These are phyloP conservation scores for Mortierella polycephala DNA, from an alignment of 371 early-diverging fungal species.

Conservation along the genomic window DNA sequence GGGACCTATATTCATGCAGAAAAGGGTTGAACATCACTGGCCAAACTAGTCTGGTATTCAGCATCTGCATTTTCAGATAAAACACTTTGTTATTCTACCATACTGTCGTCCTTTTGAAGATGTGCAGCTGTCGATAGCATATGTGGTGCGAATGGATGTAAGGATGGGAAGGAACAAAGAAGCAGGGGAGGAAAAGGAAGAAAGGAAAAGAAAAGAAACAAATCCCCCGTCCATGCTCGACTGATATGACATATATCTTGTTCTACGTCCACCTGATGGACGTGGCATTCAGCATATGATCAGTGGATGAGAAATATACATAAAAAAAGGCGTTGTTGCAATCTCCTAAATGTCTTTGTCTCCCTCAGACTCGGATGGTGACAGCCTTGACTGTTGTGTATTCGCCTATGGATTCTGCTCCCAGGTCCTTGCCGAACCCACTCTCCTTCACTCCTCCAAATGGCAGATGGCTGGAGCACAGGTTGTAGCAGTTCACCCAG, in stretches of 20 bases:
- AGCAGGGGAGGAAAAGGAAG: not conserved
- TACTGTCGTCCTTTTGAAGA: constrained; percentile 51
- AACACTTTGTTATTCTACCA: constrained; percentile 16
- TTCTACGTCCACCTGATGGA: too few species aligned
- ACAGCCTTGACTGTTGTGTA: constrained; percentile 78
- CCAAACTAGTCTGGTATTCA: too few species aligned
- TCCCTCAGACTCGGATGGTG: constrained; percentile 55
- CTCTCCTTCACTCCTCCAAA: constrained; percentile 92
- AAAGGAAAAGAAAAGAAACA: not conserved
- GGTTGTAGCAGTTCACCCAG: constrained; percentile 79
- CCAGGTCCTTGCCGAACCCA: constrained; percentile 86
- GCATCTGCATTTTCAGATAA: not conserved
- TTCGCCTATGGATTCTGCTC: constrained; percentile 76
- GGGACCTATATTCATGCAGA: constrained; percentile 27
- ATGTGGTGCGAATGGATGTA: not conserved
- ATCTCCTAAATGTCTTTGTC: too few species aligned
- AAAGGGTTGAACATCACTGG: not conserved
- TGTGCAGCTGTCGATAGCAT: constrained; percentile 29
- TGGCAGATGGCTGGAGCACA: constrained; percentile 72
- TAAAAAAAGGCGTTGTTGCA: not conserved
- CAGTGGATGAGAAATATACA: not conserved
- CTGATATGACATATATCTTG: too few species aligned
- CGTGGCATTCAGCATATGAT: not conserved
- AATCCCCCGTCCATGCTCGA: too few species aligned
- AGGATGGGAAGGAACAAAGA: not conserved